Evolutionary conservation across 2,329 filamentous ascomycete genomes (phyloP), one percentile per base, ranked within the genome.

Genomic region (Penicillium sp.): DNA sequence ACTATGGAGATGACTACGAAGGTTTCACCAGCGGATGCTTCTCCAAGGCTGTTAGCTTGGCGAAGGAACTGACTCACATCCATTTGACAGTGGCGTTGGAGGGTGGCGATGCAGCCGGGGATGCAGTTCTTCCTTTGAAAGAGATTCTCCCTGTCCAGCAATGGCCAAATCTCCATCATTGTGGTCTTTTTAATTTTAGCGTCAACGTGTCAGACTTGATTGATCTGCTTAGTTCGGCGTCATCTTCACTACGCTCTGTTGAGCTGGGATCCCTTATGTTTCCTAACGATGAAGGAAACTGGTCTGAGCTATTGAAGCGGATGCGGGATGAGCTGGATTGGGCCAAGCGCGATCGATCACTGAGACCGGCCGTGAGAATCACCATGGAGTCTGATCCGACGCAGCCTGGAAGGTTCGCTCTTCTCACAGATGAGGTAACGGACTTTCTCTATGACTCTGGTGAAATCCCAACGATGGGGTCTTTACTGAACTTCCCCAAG

Each of bases 161-260:
- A 23, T 49, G 47, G 47, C 47, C 27, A 27, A 45, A 46, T 40
- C 42, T 49, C 2, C 36, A 28, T 42, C 42, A 49, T 29, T 46
- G 42, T 7, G 34, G 14, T 11, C 42, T 49, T 34, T 46, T 34
- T 27, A 27, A 27, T 34, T 49, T 46, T 16, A 35, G n/a, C 28
- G 24, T 49, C 16, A 28, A 36, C 10, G 35, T 27, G 22, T 42
- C 42, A 23, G 34, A 49, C 11, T 42, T 49, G 9, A 42, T 49
- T 9, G 39, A 44, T n/a, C 20, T 38, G 3, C 37, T 49, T 3
- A 34, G 14, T 20, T 44, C 14, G 29, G 31, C 32, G 10, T 24
- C 41, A 41, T 38, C 31, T 11, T 44, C 41, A 44, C 2, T 49
- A 16, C 41, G 37, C 9, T 44, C 31, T 38, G 3, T 49, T 49